A percentile compares a stretch with the other conserved stretches of the same genome.
These are phyloP conservation scores for Aspergillus cristatus DNA, from an alignment of 495 filamentous ascomycete genomes.

Conservation along the genomic window DNA sequence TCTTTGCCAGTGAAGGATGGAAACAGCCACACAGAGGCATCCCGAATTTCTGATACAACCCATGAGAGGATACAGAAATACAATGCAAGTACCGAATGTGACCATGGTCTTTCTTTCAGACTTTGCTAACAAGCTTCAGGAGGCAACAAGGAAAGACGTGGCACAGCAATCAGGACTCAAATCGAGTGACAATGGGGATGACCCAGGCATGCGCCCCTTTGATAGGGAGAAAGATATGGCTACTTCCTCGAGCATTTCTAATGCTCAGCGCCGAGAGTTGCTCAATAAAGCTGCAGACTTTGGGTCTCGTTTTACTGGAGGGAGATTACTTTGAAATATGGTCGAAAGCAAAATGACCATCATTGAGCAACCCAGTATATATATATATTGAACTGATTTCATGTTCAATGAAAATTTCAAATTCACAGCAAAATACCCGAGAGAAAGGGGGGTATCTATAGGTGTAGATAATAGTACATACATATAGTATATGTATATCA, in stretches of 20 bases:
- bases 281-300: conserved; percentile 74
- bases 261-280: conserved; percentile 68
- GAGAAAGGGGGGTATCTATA: no score
- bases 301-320: conserved; percentile 69
- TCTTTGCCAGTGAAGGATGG: conserved; percentile 4
- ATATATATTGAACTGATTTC: no score
- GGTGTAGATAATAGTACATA: no score
- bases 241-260: conserved; percentile 60
- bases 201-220: conserved; percentile 82
- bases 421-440: no score
- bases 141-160: conserved; percentile 47
- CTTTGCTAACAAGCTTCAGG: conserved; percentile 20
- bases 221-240: conserved; percentile 94
- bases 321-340: conserved; percentile 42
- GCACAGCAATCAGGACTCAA: no score
- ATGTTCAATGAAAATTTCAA: no score
- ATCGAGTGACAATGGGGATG: conserved; percentile 40
- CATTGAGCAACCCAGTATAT: no score
- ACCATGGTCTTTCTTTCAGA: neutral
- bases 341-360: no score
- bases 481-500: no score
- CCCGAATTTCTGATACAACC: conserved; percentile 31
- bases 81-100: conserved; percentile 29
- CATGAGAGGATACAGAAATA: conserved; percentile 49
- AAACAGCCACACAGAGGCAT: neutral